These are phyloP conservation scores for Globisporangium uncinulatum DNA, from an alignment of 352 stramenopile genomes.

Conservation along the genomic window DNA sequence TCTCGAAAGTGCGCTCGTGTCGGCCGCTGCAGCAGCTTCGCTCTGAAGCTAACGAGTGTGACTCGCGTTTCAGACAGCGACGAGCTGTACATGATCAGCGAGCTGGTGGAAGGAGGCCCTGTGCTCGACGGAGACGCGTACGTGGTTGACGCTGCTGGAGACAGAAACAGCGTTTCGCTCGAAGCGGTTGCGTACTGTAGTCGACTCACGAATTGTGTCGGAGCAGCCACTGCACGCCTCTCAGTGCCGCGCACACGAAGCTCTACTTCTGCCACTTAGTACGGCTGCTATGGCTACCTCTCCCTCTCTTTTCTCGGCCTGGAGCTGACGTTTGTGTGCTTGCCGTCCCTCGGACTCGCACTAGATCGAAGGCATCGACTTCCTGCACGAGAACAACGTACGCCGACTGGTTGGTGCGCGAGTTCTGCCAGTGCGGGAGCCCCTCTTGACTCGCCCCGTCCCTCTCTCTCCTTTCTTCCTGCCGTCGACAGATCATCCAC, in stretches of 20 bases:
- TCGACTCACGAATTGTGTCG: not conserved
- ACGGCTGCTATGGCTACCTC: constrained; percentile 2
- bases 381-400: constrained; percentile 79
- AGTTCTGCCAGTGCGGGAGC: not conserved
- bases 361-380: constrained; percentile 80
- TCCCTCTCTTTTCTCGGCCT: not conserved
- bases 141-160: not conserved
- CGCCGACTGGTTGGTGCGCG: too few relatives aligned
- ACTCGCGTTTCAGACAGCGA: constrained; percentile 44
- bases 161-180: not conserved
- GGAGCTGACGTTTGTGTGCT: not conserved
- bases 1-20: not conserved
- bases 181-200: not conserved
- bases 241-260: constrained; percentile 53
- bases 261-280: constrained; percentile 77
- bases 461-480: not conserved
- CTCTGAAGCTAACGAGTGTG: not conserved
- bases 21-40: not conserved
- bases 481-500: constrained; percentile 57
- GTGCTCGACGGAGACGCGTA: constrained; percentile 68
- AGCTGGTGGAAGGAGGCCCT: constrained; percentile 64
- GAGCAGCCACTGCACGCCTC: constrained; percentile 54
- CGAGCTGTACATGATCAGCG: constrained; percentile 81
- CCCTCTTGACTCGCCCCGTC: not conserved
- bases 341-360: constrained; percentile 7